Percentiles rank a stretch among this genome's conserved stretches.
Conservation (phyloP, 345 rosid species). For the Lenwebbia sp. region DNA sequence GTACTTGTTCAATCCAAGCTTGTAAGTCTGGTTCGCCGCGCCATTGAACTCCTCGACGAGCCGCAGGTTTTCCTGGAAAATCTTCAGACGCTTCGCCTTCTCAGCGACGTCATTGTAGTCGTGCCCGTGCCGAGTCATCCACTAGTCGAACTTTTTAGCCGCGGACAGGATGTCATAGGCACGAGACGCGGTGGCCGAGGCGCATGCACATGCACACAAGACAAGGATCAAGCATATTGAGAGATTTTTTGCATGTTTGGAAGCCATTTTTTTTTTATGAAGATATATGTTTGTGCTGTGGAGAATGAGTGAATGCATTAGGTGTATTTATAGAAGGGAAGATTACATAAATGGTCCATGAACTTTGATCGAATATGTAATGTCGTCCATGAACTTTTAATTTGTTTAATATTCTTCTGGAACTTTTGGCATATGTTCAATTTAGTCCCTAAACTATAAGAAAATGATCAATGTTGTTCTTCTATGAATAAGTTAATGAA, state of each 20-base stretch:
- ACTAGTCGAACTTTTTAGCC: background rate
- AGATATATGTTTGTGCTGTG: background rate
- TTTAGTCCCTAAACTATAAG: too few relatives aligned
- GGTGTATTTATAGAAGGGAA: background rate
- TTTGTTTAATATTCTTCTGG: background rate
- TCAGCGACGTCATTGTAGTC: constrained; percentile 6
- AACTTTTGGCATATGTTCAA: background rate
- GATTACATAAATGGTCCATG: background rate
- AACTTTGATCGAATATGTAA: background rate
- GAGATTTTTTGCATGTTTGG: too few relatives aligned
- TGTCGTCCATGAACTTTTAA: background rate
- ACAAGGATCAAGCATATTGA: too few relatives aligned
- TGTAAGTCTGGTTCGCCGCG: constrained; percentile 9
- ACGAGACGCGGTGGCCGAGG: background rate
- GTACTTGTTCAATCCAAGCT: constrained; percentile 20
- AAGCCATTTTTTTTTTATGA: too few relatives aligned
- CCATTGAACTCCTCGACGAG: constrained; percentile 21
- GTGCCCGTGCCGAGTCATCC: background rate
- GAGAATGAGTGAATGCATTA: background rate
- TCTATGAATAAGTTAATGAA: background rate
- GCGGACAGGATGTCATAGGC: background rate
- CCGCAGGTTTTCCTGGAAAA: constrained; percentile 19
- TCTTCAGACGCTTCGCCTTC: constrained; percentile 16
- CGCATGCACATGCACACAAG: too few relatives aligned
- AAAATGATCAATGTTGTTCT: too few relatives aligned